These are phyloP conservation scores for Prunella vulgaris DNA, from an alignment of 257 asterid genomes.

Conservation along the genomic window DNA sequence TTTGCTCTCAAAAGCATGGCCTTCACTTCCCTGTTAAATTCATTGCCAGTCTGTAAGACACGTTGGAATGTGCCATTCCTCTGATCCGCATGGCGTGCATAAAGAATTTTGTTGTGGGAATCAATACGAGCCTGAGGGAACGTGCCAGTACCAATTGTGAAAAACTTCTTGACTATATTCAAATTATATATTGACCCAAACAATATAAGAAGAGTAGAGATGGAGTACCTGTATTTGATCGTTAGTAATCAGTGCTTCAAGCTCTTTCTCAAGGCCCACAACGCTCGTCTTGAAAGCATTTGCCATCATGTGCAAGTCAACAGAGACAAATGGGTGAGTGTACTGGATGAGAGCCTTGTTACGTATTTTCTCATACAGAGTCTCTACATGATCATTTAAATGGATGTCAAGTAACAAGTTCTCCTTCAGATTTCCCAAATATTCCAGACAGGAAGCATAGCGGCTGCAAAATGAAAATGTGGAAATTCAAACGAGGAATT, in stretches of 20 bases:
- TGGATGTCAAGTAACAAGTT: slow-evolving; percentile 80
- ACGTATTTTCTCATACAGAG: slow-evolving; percentile 76
- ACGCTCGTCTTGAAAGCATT: slow-evolving; percentile 74
- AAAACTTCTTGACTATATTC: background rate
- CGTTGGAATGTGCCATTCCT: slow-evolving; percentile 80
- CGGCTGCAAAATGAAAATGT: slow-evolving; percentile 49
- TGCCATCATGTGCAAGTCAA: slow-evolving; percentile 81
- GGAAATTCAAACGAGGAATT: background rate
- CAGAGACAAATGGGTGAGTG: slow-evolving; percentile 80
- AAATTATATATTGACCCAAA: background rate
- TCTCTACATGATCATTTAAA: slow-evolving; percentile 80
- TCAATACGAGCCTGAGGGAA: slow-evolving; percentile 82
- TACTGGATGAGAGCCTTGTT: slow-evolving; percentile 90
- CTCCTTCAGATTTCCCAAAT: slow-evolving; percentile 67
- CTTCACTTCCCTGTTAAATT: slow-evolving; percentile 66
- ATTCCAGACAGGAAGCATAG: slow-evolving; percentile 79
- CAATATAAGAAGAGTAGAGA: background rate
- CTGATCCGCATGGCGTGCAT: slow-evolving; percentile 84
- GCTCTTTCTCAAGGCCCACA: slow-evolving; percentile 79
- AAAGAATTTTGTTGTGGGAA: slow-evolving; percentile 76
- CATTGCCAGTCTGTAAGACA: slow-evolving; percentile 68
- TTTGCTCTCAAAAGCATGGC: slow-evolving; percentile 78
- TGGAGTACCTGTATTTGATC: slow-evolving; percentile 69
- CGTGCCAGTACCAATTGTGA: background rate
- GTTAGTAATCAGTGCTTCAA: slow-evolving; percentile 70